phyloP scores from a whole-genome alignment of 2,329 filamentous ascomycete species.

The Calycina marina region DNA sequence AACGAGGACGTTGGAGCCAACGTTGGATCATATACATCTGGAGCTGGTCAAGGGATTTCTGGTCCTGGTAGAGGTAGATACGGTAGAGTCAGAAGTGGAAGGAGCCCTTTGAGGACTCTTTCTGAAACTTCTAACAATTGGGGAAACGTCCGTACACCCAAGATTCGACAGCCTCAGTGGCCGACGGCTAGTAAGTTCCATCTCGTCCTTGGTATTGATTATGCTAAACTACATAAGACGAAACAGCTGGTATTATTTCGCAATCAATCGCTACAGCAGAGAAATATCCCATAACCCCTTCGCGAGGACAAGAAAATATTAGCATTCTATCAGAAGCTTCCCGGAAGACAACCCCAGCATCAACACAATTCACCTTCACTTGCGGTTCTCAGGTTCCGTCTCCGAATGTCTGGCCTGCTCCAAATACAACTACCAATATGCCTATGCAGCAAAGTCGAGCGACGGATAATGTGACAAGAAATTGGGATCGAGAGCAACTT shows the following conservation, averaged over 20 bases:
- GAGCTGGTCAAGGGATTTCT: constrained; percentile 55
- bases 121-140: constrained; percentile 33
- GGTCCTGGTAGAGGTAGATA: constrained; percentile 75
- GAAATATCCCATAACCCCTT: constrained; percentile 42
- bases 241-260: constrained; percentile 68
- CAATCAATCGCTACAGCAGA: constrained; percentile 82
- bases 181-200: constrained; percentile 17
- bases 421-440: constrained; percentile 11
- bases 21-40: constrained; percentile 39
- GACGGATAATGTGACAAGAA: too few relatives aligned
- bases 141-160: constrained; percentile 20
- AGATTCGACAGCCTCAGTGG: constrained; percentile 22
- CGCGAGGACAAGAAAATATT: constrained; percentile 59
- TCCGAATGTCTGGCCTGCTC: constrained; percentile 59
- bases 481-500: too few relatives aligned
- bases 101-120: constrained; percentile 46
- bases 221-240: constrained; percentile 28
- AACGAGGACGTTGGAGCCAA: constrained; percentile 27
- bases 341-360: constrained; percentile 48
- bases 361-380: constrained; percentile 91
- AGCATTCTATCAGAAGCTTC: constrained; percentile 58
- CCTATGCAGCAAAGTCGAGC: constrained; percentile 14
- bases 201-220: constrained; percentile 6
- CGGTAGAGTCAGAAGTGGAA: constrained; percentile 48
- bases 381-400: constrained; percentile 82